Conservation (phyloP, 1,284 basidiomycete genomes). For the Inonotus hispidus region DNA sequence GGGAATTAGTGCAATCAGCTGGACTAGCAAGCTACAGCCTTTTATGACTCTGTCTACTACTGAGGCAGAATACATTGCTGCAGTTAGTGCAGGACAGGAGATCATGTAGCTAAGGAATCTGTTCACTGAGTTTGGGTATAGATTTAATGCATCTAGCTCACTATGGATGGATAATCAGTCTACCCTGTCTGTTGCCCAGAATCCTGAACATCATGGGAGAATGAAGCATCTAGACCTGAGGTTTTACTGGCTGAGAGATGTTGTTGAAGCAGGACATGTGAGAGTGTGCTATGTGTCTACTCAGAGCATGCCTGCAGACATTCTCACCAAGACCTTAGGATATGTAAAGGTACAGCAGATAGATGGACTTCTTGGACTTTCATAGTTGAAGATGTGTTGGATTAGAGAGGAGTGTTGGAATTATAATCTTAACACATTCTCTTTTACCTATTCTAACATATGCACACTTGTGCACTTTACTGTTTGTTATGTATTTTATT, state of each 20-base stretch:
- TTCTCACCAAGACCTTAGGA: slow-evolving; percentile 23
- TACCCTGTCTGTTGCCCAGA: slow-evolving; percentile 25
- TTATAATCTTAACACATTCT: neutral
- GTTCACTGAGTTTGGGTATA: slow-evolving; percentile 27
- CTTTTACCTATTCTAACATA: neutral
- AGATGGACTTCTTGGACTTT: neutral
- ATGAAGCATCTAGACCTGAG: slow-evolving; percentile 29
- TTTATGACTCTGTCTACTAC: too few relatives aligned
- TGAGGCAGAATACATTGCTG: slow-evolving; percentile 16
- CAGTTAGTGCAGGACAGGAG: slow-evolving; percentile 27
- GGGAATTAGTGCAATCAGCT: too few relatives aligned
- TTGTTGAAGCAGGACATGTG: slow-evolving; percentile 19
- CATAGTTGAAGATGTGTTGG: neutral
- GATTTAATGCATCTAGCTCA: slow-evolving; percentile 17
- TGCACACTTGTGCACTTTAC: neutral
- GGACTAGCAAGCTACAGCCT: too few relatives aligned
- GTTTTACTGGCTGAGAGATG: slow-evolving; percentile 25
- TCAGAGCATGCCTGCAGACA: slow-evolving; percentile 20
- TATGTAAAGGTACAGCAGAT: neutral
- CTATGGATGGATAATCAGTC: slow-evolving; percentile 26
- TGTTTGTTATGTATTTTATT: too few relatives aligned
- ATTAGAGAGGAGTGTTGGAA: neutral
- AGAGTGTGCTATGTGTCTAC: slow-evolving; percentile 13
- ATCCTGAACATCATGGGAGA: slow-evolving; percentile 25
- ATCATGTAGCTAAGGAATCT: slow-evolving; percentile 33